Conservation (phyloP, 192 early-diverging fungal genomes). For the Entomortierella parvispora region DNA sequence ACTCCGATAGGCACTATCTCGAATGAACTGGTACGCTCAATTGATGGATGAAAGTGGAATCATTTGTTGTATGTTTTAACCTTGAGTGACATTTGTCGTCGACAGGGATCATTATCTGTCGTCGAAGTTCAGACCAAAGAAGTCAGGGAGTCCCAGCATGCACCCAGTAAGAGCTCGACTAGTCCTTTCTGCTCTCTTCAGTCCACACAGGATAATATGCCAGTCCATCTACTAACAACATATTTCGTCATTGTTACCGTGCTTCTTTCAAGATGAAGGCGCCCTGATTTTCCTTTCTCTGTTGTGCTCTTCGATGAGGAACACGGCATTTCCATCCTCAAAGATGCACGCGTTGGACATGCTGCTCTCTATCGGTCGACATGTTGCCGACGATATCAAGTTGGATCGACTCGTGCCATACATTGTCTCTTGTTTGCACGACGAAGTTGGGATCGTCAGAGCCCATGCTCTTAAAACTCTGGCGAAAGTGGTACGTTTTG, state of each 20-base stretch:
- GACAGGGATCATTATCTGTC: constrained; percentile 12
- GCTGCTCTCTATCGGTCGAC: constrained; percentile 69
- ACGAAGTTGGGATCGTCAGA: constrained; percentile 71
- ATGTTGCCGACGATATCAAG: constrained; percentile 76
- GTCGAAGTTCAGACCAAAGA: constrained; percentile 11
- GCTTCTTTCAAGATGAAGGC: constrained; percentile 61
- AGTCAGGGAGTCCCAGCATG: constrained; percentile 17
- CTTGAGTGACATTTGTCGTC: neutral
- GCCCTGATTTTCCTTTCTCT: constrained; percentile 74
- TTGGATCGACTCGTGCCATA: constrained; percentile 85
- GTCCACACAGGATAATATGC: too few relatives aligned
- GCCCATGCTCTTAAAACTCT: constrained; percentile 71
- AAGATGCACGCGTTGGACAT: constrained; percentile 80
- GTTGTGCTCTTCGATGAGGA: constrained; percentile 76
- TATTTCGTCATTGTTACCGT: too few relatives aligned
- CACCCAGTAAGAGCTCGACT: constrained; percentile 25
- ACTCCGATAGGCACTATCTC: too few relatives aligned
- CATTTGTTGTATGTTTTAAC: too few relatives aligned
- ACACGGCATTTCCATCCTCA: constrained; percentile 75
- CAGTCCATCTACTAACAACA: neutral
- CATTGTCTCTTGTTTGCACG: constrained; percentile 70
- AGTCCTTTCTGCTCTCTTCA: too few relatives aligned
- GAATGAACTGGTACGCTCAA: too few relatives aligned
- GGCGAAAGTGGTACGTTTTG: constrained; percentile 70
- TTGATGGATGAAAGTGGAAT: too few relatives aligned